Conservation (phyloP, 192 early-diverging fungal genomes). For the Coemansia sp. region DNA sequence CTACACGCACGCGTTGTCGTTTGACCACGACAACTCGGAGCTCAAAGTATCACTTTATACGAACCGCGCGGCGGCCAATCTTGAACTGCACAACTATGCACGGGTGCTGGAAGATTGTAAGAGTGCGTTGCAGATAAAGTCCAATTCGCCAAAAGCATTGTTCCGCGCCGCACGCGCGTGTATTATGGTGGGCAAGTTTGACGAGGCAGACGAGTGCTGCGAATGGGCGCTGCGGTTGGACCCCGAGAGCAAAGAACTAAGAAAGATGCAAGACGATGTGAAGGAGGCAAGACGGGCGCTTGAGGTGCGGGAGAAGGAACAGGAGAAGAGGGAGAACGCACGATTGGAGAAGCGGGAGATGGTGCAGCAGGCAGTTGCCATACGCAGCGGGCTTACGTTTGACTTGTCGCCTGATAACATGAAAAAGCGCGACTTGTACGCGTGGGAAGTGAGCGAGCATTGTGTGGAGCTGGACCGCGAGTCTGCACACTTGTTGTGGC, state of each 20-base stretch:
- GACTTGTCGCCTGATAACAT: slow-evolving; percentile 15
- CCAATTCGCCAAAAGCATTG: slow-evolving; percentile 87
- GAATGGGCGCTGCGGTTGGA: slow-evolving; percentile 69
- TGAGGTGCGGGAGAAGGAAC: slow-evolving; percentile 25
- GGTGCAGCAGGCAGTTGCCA: slow-evolving; percentile 55
- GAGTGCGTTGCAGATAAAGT: slow-evolving; percentile 70
- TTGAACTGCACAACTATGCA: slow-evolving; percentile 85
- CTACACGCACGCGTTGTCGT: slow-evolving; percentile 86
- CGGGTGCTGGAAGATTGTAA: slow-evolving; percentile 87
- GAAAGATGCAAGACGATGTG: slow-evolving; percentile 34
- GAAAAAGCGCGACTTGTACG: slow-evolving; percentile 6
- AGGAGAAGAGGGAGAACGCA: slow-evolving; percentile 39
- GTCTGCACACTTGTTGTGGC: slow-evolving; percentile 69
- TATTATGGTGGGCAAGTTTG: slow-evolving; percentile 71
- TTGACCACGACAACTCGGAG: slow-evolving; percentile 65
- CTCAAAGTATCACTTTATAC: slow-evolving; percentile 79
- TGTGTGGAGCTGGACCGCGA: slow-evolving; percentile 59
- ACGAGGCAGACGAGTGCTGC: slow-evolving; percentile 85
- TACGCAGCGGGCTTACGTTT: slow-evolving; percentile 39
- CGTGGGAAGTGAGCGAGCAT: slow-evolving; percentile 54
- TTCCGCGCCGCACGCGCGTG: slow-evolving; percentile 88
- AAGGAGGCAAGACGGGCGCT: slow-evolving; percentile 2
- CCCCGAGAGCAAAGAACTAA: slow-evolving; percentile 57
- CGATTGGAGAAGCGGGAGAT: slow-evolving; percentile 49
- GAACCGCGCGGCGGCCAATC: slow-evolving; percentile 90